Percentiles rank a stretch among this genome's conserved stretches.
Conservation (phyloP, 1,284 basidiomycete genomes). For the Rhizoctonia solani region DNA sequence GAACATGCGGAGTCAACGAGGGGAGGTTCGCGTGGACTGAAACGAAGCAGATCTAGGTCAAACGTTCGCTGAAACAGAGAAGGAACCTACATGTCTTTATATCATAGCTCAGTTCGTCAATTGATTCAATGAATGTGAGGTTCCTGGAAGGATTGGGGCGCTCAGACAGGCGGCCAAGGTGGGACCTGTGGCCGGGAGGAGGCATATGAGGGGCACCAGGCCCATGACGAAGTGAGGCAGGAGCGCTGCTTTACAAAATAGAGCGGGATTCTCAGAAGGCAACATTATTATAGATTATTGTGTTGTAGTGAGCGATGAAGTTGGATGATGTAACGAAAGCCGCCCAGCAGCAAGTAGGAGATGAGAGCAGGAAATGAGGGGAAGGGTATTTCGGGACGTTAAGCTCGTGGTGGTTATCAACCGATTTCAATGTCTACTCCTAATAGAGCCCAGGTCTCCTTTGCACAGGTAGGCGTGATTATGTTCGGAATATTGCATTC, state of each 20-base stretch:
- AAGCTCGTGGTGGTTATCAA: slow-evolving; percentile 21
- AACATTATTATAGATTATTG: slow-evolving; percentile 20
- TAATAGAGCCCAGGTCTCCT: not conserved
- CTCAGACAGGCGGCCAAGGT: slow-evolving; percentile 21
- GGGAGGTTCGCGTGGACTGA: slow-evolving; percentile 38
- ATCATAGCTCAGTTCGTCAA: slow-evolving; percentile 7
- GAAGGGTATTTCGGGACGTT: slow-evolving; percentile 8
- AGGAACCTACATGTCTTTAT: slow-evolving; percentile 10
- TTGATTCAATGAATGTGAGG: slow-evolving; percentile 20
- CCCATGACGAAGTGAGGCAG: slow-evolving; percentile 29
- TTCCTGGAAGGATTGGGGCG: slow-evolving; percentile 22
- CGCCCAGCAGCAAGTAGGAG: slow-evolving; percentile 22
- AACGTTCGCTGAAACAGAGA: not conserved
- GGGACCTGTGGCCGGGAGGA: slow-evolving; percentile 22
- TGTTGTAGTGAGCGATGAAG: slow-evolving; percentile 4
- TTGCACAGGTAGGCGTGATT: slow-evolving; percentile 15
- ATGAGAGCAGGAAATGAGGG: slow-evolving; percentile 31
- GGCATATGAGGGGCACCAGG: slow-evolving; percentile 33
- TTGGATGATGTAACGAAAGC: slow-evolving; percentile 31
- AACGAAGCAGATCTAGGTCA: not conserved
- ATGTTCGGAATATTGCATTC: slow-evolving; percentile 2
- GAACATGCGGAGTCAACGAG: not conserved
- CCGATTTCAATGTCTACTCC: slow-evolving; percentile 24
- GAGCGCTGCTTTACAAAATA: slow-evolving; percentile 23
- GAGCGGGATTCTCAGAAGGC: slow-evolving; percentile 26